Evolutionary conservation across 2,329 filamentous ascomycete genomes (phyloP).

Genomic region (Amylocarpus encephaloides): DNA sequence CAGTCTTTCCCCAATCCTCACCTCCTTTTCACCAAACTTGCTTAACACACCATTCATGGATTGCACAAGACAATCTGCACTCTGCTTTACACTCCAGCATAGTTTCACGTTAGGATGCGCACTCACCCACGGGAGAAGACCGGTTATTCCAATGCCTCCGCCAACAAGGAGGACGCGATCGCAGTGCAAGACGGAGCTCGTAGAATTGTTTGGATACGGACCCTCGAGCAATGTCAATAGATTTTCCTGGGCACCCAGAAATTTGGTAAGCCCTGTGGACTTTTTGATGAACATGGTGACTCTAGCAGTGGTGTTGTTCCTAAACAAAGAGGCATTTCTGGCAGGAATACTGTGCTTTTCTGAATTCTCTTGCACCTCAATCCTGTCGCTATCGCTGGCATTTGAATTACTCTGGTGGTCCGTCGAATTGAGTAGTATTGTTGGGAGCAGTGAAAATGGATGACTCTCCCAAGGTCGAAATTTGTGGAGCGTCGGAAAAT

Average conservation of each 20-base stretch:
- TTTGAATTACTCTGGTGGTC: too few relatives aligned
- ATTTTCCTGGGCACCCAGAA: constrained; percentile 21
- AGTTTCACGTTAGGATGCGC: constrained; percentile 35
- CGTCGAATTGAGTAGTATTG: neutral
- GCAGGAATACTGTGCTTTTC: neutral
- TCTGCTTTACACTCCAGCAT: constrained; percentile 32
- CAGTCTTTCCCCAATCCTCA: constrained; percentile 33
- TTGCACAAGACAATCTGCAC: constrained; percentile 25
- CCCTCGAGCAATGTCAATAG: constrained; percentile 37
- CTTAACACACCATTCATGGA: constrained; percentile 27
- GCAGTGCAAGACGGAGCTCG: constrained; percentile 25
- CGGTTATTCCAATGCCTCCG: constrained; percentile 45
- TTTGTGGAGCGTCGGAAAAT: constrained; percentile 41
- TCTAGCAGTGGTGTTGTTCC: neutral
- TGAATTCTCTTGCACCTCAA: neutral
- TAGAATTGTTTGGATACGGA: constrained; percentile 33
- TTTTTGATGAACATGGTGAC: constrained; percentile 33
- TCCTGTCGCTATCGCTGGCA: neutral
- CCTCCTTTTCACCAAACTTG: constrained; percentile 31
- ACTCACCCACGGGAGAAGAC: constrained; percentile 33
- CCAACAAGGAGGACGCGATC: constrained; percentile 38
- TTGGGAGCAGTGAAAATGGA: constrained; percentile 42
- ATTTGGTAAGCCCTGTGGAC: constrained; percentile 33
- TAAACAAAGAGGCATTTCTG: neutral
- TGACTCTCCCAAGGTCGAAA: constrained; percentile 30